A percentile compares a stretch with the other conserved stretches of the same genome.
phyloP scores from a whole-genome alignment of 371 early-diverging fungal species.

The Syncephalis fuscata region DNA sequence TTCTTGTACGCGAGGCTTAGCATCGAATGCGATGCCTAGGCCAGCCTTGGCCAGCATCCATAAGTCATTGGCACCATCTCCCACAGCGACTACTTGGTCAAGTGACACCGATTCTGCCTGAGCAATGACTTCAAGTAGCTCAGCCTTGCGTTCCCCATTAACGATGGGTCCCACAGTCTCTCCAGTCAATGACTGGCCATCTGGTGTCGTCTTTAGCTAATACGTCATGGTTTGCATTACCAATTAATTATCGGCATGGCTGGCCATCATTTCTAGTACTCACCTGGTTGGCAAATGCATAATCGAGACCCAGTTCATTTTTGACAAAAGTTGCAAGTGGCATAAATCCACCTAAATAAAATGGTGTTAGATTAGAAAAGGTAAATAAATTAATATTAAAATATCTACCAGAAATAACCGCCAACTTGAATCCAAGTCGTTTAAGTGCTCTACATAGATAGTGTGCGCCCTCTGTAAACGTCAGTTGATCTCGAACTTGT shows the following conservation, averaged over 20 bases:
- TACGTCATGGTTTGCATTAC: conserved; percentile 4
- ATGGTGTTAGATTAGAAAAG: background rate
- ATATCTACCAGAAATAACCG: conserved; percentile 71
- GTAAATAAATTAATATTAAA: background rate
- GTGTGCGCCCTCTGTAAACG: conserved; percentile 84
- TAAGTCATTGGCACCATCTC: conserved; percentile 99
- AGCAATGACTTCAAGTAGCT: conserved; percentile 83
- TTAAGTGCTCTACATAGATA: conserved; percentile 77
- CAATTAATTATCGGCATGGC: background rate
- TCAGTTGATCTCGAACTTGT: conserved; percentile 47
- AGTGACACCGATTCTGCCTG: conserved; percentile 72
- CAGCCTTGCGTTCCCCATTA: conserved; percentile 83
- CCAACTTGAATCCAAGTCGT: conserved; percentile 80
- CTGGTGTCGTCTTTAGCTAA: conserved; percentile 63
- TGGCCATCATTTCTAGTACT: background rate
- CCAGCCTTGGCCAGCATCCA: conserved; percentile 94
- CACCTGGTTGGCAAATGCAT: conserved; percentile 91
- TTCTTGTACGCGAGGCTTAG: conserved; percentile 90
- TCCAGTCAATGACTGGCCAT: conserved; percentile 70
- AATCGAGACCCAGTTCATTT: conserved; percentile 76
- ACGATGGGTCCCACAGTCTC: conserved; percentile 77
- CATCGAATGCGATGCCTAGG: conserved; percentile 97
- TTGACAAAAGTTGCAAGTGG: conserved; percentile 85
- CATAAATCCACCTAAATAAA: conserved; percentile 85
- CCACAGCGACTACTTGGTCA: conserved; percentile 93